Evolutionary conservation across 1,284 basidiomycete genomes (phyloP), one percentile per base, ranked within the genome.

Genomic region (Mycosarcoma mackinlayi): DNA sequence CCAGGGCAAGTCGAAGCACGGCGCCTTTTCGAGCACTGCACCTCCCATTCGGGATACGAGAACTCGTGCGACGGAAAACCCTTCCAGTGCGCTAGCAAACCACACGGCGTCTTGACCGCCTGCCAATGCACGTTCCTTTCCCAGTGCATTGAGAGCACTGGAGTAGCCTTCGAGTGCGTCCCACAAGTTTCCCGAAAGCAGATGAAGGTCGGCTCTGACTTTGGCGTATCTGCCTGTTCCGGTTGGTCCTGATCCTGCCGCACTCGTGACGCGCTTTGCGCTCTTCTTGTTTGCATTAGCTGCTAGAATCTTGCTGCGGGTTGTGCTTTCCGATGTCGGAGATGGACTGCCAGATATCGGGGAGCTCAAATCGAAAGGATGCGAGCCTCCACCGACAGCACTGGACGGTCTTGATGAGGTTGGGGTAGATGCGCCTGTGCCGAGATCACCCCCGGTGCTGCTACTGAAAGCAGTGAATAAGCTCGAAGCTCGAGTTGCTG

Each of bases 31-130:
- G 13, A 73, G 68, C 18, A 79, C 73, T 1, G 54, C 47, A 14
- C 77, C 77, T 18, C 80, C 79, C 68, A 80, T 75, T 3, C 80
- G 65, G 13, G 67, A 73, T 1, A 76, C 62, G 2, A 82, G 61
- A 33, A 71, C 66, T 6, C 78, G 51, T 2, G 79, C 55, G 4
- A 81, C 78, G n/a, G 77, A 73, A 57, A 79, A 81, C 37, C 80
- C 80, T 57, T 82, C 80, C 18, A 82, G 63, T 6, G 76, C 80
- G 30, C 69, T 68, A 0, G 80, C 80, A 40, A 79, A 81, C 80
- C 80, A 82, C 4, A 80, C 79, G 1, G 80, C 79, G 35, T 82
- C 79, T 44, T 77, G 77, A 13, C 80, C 80, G 13, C 80, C 80
- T 2, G 80, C 80, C n/a, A 82, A 42, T 14, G 79, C 79, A 9